A percentile compares a stretch with the other conserved stretches of the same genome.
Evolutionary conservation across 352 stramenopile species (phyloP).

Genomic region (Globisporangium orthogonon): DNA sequence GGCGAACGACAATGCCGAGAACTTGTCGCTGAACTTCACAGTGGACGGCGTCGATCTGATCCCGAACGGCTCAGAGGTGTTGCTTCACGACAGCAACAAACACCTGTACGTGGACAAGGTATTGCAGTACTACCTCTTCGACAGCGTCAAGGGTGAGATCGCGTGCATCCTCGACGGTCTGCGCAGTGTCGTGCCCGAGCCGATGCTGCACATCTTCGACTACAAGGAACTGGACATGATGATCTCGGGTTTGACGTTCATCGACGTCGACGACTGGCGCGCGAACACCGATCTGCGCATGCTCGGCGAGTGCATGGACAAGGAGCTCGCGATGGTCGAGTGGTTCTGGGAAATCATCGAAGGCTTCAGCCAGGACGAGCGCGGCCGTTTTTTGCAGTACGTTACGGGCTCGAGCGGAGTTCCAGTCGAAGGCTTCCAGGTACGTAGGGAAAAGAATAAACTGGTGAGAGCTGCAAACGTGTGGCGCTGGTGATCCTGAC

Average conservation of each 20-base stretch:
- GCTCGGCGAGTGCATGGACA: constrained; percentile 17
- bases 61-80: constrained; percentile 39
- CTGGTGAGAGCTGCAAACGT: background rate
- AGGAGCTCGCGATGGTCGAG: constrained; percentile 40
- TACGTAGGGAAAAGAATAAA: constrained; percentile 1
- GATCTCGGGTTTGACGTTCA: constrained; percentile 58
- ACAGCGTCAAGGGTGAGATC: constrained; percentile 88
- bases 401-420: constrained; percentile 77
- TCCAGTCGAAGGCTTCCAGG: constrained; percentile 75
- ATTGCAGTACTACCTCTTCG: constrained; percentile 94
- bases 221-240: constrained; percentile 95
- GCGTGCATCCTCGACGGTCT: constrained; percentile 81
- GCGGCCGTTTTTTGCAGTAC: constrained; percentile 75
- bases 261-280: constrained; percentile 88
- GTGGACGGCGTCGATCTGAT: constrained; percentile 58
- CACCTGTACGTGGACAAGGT: constrained; percentile 89
- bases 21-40: constrained; percentile 57
- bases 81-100: constrained; percentile 94
- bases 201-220: constrained; percentile 96
- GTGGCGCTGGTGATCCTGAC: background rate
- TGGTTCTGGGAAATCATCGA: constrained; percentile 84
- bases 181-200: constrained; percentile 93
- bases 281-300: constrained; percentile 57
- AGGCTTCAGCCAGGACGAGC: constrained; percentile 45
- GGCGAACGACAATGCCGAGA: constrained; percentile 39